Base-by-base conservation (phyloP, 345 rosid genomes). In the Eutrema japonicum region DNA sequence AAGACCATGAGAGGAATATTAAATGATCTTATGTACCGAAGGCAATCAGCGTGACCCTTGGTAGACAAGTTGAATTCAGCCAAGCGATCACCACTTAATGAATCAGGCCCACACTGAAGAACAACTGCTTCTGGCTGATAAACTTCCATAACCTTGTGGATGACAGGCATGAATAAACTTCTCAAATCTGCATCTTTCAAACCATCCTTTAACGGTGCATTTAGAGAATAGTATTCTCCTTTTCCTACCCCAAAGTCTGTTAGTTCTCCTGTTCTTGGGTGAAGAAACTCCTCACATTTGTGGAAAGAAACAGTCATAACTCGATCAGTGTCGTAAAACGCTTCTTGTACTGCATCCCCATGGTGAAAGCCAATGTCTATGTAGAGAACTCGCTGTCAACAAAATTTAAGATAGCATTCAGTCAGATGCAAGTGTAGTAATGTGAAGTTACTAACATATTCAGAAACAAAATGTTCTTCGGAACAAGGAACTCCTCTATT, bases 221-320 rank as follows among this genome's bases (percentile, higher is more conserved):
- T 92, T 41, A 92, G 83, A 37, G 97, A 89, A 81, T 89, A 89
- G 45, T 41, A 10, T 41, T 41, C 5, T 41, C 45, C 45, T 41
- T 41, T 10, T 10, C 45, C 45, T 10, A 41, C 45, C 13, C 47
- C 26, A 61, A 1, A 22, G 47, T 92, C 96, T 70, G 78, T 84
- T 60, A 87, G 83, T 70, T 89, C 89, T 37, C 94, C 90, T 3
- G 83, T 82, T 36, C 96, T 91, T 6, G 90, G 96, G 71, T 86
- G 88, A 61, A 79, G 36, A 33, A 33, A 5, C 36, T 33, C 36
- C 36, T 6, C 36, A 4, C 1, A 33, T 78, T 87, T 89, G 75
- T 92, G 96, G 77, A 92, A 92, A 56, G 97, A 92, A 60, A 92
- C 85, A 6, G 92, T 89, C 96, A 89, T 92, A 71, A 89, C 97